Evolutionary conservation across 106 monocot species (phyloP).

Genomic region (Phalaenopsis aphrodite): DNA sequence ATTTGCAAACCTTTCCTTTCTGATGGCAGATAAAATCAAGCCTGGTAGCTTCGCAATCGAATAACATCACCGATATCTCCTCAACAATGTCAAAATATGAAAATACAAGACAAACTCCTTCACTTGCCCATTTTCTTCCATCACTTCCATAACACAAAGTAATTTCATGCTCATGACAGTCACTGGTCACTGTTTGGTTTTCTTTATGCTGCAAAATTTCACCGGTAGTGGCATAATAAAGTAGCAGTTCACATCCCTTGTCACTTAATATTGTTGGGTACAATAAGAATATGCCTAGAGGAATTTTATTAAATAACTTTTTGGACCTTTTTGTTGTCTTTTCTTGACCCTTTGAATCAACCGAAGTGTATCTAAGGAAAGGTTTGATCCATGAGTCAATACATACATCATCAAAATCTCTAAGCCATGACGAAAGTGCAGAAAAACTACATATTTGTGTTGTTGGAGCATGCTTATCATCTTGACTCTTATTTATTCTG

Average conservation of each 20-base stretch:
- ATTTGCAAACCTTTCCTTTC: conserved; percentile 39
- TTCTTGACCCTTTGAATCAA: conserved; percentile 7
- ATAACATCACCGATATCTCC: conserved; percentile 41
- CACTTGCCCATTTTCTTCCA: conserved; percentile 24
- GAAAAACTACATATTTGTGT: background rate
- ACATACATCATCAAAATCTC: conserved; percentile 33
- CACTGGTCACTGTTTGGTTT: conserved; percentile 5
- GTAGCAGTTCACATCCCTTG: conserved; percentile 38
- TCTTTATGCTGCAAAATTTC: conserved; percentile 31
- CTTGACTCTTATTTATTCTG: conserved; percentile 24
- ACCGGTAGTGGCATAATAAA: conserved; percentile 66
- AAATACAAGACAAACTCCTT: conserved; percentile 52
- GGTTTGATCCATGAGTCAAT: conserved; percentile 10
- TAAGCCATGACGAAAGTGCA: conserved; percentile 29
- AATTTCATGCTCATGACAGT: background rate
- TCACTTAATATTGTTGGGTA: conserved; percentile 23
- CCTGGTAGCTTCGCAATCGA: conserved; percentile 36
- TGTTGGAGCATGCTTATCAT: conserved; percentile 17
- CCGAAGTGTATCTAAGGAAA: background rate
- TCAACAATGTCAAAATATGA: conserved; percentile 49
- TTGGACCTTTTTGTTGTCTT: conserved; percentile 2
- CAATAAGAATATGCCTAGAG: conserved; percentile 52
- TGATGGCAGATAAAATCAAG: conserved; percentile 40
- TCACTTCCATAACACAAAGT: background rate
- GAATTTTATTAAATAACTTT: conserved; percentile 32